Evolutionary conservation across 2,329 filamentous ascomycete species (phyloP), one percentile per base, ranked within the genome.

Genomic region (Colletotrichum ledebouriae): DNA sequence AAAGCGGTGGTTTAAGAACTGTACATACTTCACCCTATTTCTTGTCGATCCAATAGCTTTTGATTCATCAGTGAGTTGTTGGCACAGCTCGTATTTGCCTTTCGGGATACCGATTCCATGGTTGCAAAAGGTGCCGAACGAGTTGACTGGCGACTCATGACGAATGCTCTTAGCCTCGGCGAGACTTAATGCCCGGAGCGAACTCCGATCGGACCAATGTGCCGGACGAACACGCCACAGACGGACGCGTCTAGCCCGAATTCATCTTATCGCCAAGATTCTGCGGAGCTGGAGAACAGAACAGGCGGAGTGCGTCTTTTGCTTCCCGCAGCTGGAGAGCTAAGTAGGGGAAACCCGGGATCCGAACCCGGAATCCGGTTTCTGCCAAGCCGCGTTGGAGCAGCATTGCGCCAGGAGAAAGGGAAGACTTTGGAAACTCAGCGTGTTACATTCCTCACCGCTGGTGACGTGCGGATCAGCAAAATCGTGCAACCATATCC

Each of bases 401-500:
- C 15, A 11, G 46, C 37, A 46, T 29, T 13, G 29, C 34, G 44
- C 13, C 9, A 15, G 22, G 17, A 9, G 39, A 13, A 29, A 33
- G 22, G 42, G 25, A 29, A 17, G 12, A 44, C 25, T 25, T 52
- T 11, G 41, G 53, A 49, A 33, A 41, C 29, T 37, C 13, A 25
- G 42, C 15, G 9, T 10, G 60, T n/a, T 15, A 58, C 52, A 29
- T 47, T 29, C 17, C 42, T 58, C 42, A 46, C 42, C 53, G 61
- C 61, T 42, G 37, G 29, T 41, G 22, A 0, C 10, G 2, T 34
- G 25, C 50, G 33, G 39, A 39, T 46, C 33, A 13, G 22, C 25
- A 37, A 57, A 49, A 41, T 63, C 52, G 58, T 58, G 60, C 39
- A 42, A 6, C 10, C 11, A 42, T 59, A 67, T 50, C 59, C 64